Percentiles rank a stretch among this genome's conserved stretches.
These are phyloP conservation scores for Limonium bicolor DNA, from an alignment of 148 eudicot species.

Conservation along the genomic window DNA sequence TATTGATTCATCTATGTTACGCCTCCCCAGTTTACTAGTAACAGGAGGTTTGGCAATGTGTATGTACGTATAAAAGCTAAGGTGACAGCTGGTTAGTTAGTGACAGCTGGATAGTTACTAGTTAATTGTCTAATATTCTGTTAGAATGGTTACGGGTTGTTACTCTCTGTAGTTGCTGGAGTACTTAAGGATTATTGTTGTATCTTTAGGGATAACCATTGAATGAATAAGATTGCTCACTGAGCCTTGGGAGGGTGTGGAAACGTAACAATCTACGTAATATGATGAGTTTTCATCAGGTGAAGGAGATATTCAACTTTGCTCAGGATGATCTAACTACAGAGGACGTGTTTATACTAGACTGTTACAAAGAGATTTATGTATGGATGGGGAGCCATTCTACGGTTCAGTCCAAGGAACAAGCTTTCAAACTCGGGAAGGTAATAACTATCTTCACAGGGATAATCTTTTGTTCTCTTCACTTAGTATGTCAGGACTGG, in stretches of 20 bases:
- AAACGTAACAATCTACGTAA: not conserved
- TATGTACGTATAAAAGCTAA: too few relatives aligned
- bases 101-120: too few relatives aligned
- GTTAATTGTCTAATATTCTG: too few relatives aligned
- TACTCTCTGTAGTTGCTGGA: too few relatives aligned
- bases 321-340: constrained; percentile 44
- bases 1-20: too few relatives aligned
- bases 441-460: constrained; percentile 15
- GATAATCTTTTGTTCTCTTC: not conserved
- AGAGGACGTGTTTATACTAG: constrained; percentile 31
- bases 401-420: constrained; percentile 16
- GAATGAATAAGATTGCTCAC: too few relatives aligned
- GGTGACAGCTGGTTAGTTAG: too few relatives aligned
- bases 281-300: constrained; percentile 12
- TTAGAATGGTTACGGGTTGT: too few relatives aligned
- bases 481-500: not conserved
- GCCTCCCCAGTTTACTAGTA: too few relatives aligned
- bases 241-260: not conserved
- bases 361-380: constrained; percentile 28
- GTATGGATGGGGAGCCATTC: constrained; percentile 40
- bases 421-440: constrained; percentile 31
- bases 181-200: too few relatives aligned
- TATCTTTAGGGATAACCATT: too few relatives aligned
- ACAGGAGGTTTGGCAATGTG: too few relatives aligned
- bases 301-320: constrained; percentile 35